Base-by-base conservation (phyloP, 2,329 filamentous ascomycete genomes). In the Cercospora nicotianae region DNA sequence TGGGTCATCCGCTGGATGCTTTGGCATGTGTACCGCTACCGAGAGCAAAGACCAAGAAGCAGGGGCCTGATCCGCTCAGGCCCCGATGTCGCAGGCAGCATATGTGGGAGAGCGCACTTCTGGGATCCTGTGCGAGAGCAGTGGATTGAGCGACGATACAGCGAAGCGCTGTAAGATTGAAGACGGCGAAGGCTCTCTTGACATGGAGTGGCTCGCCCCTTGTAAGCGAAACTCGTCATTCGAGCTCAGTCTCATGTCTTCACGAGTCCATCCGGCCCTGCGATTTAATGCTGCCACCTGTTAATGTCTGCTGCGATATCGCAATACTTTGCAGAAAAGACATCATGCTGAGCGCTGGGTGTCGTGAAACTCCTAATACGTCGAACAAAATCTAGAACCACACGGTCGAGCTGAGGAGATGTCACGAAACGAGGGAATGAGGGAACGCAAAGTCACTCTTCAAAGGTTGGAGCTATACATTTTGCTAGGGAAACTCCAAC, bases 321-420 rank as follows among this genome's bases (percentile, higher is more conserved):
- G 48, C 48, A 55, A 55, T 55, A 55, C 48, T 55, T 55, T 55
- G 20, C 20, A 55, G 20, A 55, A 55, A 55, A 55, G 20, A 55
- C 20, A 9, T 28, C 7, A 55, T 55, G n/a, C 20, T 6, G 48
- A 55, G 48, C 48, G 48, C 48, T 12, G 26, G 48, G 8, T 55
- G 20, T 55, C 20, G 20, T 26, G 8, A 20, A 12, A 12, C 48
- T 26, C 48, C 8, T 55, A 28, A 55, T 55, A 28, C 48, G 48
- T 20, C 48, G 48, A 55, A 55, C 20, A 55, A 28, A 55, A 55
- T 55, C 48, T 12, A 26, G 18, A 55, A 55, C 48, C 7, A 55
- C 7, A 55, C n/a, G 8, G 48, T 55, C 18, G 20, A 55, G 48
- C 48, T 13, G 8, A 55, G 18, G 20, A 9, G 48, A 26, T 26